Evolutionary conservation across 2,329 filamentous ascomycete genomes (phyloP), one percentile per base, ranked within the genome.

Genomic region (Saccharata proteae): DNA sequence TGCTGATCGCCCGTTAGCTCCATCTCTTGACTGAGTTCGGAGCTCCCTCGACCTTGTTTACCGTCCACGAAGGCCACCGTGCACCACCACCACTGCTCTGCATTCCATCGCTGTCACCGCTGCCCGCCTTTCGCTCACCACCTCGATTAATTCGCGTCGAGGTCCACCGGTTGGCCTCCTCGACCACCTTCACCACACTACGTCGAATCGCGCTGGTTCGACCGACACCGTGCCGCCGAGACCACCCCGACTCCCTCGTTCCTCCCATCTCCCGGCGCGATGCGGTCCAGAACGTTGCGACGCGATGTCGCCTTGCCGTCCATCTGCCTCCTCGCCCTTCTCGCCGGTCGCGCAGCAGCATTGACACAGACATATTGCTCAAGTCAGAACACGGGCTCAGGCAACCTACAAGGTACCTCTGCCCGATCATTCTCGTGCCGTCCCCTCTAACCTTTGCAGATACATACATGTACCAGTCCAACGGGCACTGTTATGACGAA

Each of bases 401-500:
- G 44, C 36, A 48, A 43, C 29, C 39, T 39, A 22, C 40, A 41
- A 28, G 51, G 60, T 63, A 10, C 12, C 21, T 4, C 13, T 44
- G 22, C 21, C 17, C 6, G 11, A 23, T 12, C 11, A 15, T 18
- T 5, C 16, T 9, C 15, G 10, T 2, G 6, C 5, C 4, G 19
- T 16, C 13, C 17, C 2, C 9, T 12, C 29, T 32, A 19, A 27
- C 25, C 19, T 22, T 36, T 36, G 16, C 43, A 56, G 54, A 51
- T 32, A 37, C 50, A 36, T 39, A 50, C 38, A 53, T 48, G 26
- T 61, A 46, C 32, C 77, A 84, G 50, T 80, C 78, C 13, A 74
- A 82, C 43, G 80, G 80, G 17, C 65, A 74, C 9, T 88, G 81
- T 49, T 57, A 62, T 29, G 58, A 69, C 29, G 65, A 65, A 29